Evolutionary conservation across 768 basidiomycete species (phyloP).

Genomic region (Coprinopsis marcescibilis): DNA sequence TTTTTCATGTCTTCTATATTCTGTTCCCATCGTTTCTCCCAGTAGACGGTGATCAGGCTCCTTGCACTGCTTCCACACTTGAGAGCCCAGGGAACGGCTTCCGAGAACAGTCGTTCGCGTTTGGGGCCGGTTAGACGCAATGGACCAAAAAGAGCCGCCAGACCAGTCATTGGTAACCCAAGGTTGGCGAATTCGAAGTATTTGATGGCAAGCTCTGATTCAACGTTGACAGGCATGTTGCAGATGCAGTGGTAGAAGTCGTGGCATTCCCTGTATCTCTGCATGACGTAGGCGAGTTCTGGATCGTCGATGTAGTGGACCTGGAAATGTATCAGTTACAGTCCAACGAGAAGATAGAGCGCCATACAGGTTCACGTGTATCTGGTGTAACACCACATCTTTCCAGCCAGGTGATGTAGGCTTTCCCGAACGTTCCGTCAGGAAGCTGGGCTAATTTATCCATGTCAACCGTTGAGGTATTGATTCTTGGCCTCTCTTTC

Average conservation of each 20-base stretch:
- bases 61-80: conserved; percentile 70
- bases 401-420: conserved; percentile 88
- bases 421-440: conserved; percentile 77
- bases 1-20: conserved; percentile 75
- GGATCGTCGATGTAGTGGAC: conserved; percentile 94
- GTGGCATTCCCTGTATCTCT: conserved; percentile 95
- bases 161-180: conserved; percentile 78
- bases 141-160: conserved; percentile 78
- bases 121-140: conserved; percentile 58
- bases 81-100: conserved; percentile 92
- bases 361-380: conserved; percentile 77
- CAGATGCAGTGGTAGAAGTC: conserved; percentile 95
- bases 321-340: conserved; percentile 32
- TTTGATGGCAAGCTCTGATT: conserved; percentile 91
- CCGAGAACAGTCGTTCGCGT: conserved; percentile 55
- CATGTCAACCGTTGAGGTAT: conserved; percentile 71
- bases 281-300: conserved; percentile 96
- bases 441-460: conserved; percentile 56
- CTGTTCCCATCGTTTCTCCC: conserved; percentile 93
- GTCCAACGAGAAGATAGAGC: conserved; percentile 6
- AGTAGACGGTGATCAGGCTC: conserved; percentile 86
- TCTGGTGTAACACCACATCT: conserved; percentile 88
- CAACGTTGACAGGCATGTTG: conserved; percentile 82
- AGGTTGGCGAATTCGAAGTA: conserved; percentile 92
- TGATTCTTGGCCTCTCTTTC: conserved; percentile 78